Evolutionary conservation across 192 early-diverging fungal genomes (phyloP), one percentile per base, ranked within the genome.

Genomic region (Backusella luteola): DNA sequence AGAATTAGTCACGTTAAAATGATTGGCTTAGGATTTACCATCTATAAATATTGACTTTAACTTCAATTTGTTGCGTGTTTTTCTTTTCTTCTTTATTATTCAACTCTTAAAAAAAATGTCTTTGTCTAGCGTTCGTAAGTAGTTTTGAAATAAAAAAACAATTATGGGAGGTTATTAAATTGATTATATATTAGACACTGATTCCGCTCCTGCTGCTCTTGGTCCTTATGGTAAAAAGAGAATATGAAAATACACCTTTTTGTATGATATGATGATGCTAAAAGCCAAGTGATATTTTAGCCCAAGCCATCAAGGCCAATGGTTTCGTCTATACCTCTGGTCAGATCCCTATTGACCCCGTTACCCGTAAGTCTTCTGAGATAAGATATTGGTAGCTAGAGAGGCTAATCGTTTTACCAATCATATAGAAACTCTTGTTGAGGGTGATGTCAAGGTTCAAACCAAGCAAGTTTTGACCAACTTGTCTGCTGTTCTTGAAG

Each of bases 281-380:
- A 38, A 15, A 59, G 71, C 5, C 39, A 29, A 4, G 26, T 52
- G 6, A 49, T 49, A 73, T 66, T 63, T 76, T 67, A 90, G 89
- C 87, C 34, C 87, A 87, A 73, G 97, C 93, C 29, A 90, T 98
- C 73, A 85, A 93, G 26, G 91, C 91, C 52, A 94, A 96, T 85
- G 92, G 91, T 56, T 82, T 95, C 69, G 90, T 96, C 8, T 98
- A 89, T 78, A 93, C 91, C 26, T 96, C 93, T 14, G 93, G 93
- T 34, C 91, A 91, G 76, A 85, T 95, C 69, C 88, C 89, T 17
- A 84, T 95, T 76, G 87, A 92, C 81, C 94, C 95, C 66, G 86
- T 86, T 56, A 92, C 89, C 1, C 93, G 94, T 84, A 84, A 93
- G 74, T 87, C 11, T 49, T 0, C 0, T 17, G 6, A 41, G 14